A percentile compares a stretch with the other conserved stretches of the same genome.
Conservation (phyloP, 306 rosid species). For the barrel medic (Medicago truncatula) region DNA sequence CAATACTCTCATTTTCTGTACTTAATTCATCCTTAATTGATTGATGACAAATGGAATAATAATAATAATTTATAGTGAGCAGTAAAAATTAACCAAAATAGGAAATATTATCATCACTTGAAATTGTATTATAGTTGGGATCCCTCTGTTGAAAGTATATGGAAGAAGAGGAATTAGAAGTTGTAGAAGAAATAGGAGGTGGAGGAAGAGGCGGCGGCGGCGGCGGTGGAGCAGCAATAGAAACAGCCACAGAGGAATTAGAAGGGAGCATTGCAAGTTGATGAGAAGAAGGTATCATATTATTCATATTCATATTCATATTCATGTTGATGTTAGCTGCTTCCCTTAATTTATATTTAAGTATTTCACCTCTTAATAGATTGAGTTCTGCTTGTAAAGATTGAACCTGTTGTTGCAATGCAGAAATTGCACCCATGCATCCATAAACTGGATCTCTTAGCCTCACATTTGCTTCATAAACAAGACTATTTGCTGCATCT, state of each 20-base stretch:
- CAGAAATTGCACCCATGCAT: conserved; percentile 98
- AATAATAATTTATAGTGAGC: conserved; percentile 7
- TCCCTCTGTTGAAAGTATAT: conserved; percentile 51
- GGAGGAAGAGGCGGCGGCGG: conserved; percentile 57
- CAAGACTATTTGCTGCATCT: conserved; percentile 94
- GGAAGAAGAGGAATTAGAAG: conserved; percentile 61
- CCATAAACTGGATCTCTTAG: conserved; percentile 97
- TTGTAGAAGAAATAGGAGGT: conserved; percentile 50
- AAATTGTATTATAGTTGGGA: conserved; percentile 49
- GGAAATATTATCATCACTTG: conserved; percentile 50
- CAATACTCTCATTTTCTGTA: conserved; percentile 38
- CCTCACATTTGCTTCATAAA: conserved; percentile 94
- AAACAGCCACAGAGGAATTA: conserved; percentile 56
- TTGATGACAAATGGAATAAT: conserved; percentile 47
- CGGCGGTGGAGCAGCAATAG: conserved; percentile 59
- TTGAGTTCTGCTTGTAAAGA: conserved; percentile 80
- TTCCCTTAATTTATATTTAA: conserved; percentile 80
- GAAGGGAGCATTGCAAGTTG: conserved; percentile 53
- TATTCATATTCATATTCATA: conserved; percentile 7
- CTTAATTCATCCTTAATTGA: conserved; percentile 19
- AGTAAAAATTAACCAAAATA: conserved; percentile 55
- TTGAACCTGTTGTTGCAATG: conserved; percentile 91
- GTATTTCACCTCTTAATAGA: conserved; percentile 80
- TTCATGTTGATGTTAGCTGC: conserved; percentile 45
- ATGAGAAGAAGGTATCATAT: conserved; percentile 36